Evolutionary conservation across 805 yeast genomes (phyloP), one percentile per base, ranked within the genome.

Genomic region (Teunomyces tritomae): DNA sequence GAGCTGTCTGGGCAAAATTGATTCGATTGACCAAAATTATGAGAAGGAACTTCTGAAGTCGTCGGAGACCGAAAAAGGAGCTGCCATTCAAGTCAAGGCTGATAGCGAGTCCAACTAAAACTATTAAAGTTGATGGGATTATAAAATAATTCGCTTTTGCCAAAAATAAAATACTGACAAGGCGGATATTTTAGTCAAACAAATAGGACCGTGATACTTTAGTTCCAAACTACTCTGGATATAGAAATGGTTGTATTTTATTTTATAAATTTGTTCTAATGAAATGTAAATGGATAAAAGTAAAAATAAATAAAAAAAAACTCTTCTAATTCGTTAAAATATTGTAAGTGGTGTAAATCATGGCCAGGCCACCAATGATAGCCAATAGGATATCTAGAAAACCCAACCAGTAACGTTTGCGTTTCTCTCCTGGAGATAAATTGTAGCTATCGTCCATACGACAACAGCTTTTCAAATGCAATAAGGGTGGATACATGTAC

Each of bases 401-500:
- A 28, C 77, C 75, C 61, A 74, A 65, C 48, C 57, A 60, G 36
- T 57, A 65, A 10, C 73, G 61, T 27, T 66, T 57, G 8, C 73
- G 71, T 9, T 50, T 57, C 44, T 61, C 65, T 2, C 39, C 29
- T 7, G 47, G 35, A 10, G 39, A 34, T 14, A 58, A 44, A 32
- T 32, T 32, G 1, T 54, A 20, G 24, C 24, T 56, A 5, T 54
- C 53, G 24, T 52, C 54, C 45, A 53, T 52, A 30, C 52, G 55
- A 50, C 77, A 72, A 51, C 82, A 79, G 47, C 82, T 70, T 58
- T 71, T 77, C 46, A 81, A 71, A 58, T 87, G 94, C 45, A 87
- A 68, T 74, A 87, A 73, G 13, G 95, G 94, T 7, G 95, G 94
- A 58, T 87, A 86, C 82, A 87, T 83, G 68, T 87, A 87, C 4